Evolutionary conservation across 129 eudicot species (phyloP).

Genomic region (Solidago caesia): DNA sequence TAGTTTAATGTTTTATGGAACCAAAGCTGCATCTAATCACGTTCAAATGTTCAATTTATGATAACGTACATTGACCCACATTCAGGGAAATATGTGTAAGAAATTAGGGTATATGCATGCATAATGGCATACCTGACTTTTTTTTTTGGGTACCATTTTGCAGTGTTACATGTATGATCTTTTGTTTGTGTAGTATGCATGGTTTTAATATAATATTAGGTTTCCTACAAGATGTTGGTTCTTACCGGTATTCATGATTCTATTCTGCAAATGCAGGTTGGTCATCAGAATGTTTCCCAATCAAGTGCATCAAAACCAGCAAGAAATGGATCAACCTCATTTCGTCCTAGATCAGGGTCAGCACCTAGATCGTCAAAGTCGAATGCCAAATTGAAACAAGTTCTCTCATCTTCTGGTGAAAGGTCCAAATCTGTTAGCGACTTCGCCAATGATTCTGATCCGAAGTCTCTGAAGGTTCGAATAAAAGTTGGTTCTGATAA

Average conservation of each 20-base stretch:
- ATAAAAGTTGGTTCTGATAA: constrained; percentile 74
- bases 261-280: constrained; percentile 51
- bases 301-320: constrained; percentile 42
- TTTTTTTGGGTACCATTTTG: too few relatives aligned
- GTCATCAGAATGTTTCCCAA: constrained; percentile 38
- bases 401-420: constrained; percentile 32
- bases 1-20: not conserved
- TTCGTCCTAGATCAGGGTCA: constrained; percentile 1
- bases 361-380: constrained; percentile 36
- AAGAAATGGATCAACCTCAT: constrained; percentile 34
- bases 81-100: not conserved
- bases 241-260: not conserved
- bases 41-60: not conserved
- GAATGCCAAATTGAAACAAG: constrained; percentile 36
- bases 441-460: constrained; percentile 54
- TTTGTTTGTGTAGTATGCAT: not conserved
- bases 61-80: not conserved
- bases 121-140: not conserved
- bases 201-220: not conserved
- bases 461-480: constrained; percentile 68
- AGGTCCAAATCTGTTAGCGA: constrained; percentile 37
- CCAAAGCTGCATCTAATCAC: constrained; percentile 10
- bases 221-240: constrained; percentile 6
- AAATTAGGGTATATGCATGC: not conserved
- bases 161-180: not conserved